Conservation (phyloP, 768 basidiomycete species). For the Lepiota venenata region DNA sequence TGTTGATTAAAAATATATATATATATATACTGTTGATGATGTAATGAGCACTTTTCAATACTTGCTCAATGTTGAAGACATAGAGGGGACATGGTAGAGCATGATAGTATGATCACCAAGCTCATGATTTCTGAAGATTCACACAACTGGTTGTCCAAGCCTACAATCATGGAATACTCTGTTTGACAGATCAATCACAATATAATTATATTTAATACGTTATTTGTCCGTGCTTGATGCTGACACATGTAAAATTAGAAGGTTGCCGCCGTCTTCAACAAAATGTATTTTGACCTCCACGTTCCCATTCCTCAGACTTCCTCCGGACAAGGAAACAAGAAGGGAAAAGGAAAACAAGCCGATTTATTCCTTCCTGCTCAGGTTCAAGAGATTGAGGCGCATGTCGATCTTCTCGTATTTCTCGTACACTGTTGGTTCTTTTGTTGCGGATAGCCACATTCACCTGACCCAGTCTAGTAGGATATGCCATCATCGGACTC, state of each 20-base stretch:
- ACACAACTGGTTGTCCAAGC: not conserved
- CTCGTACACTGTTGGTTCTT: constrained; percentile 61
- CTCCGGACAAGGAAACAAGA: constrained; percentile 29
- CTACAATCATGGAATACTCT: too few relatives aligned
- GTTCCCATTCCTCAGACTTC: constrained; percentile 46
- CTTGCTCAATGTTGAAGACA: constrained; percentile 3
- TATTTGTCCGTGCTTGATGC: not conserved
- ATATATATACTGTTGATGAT: too few relatives aligned
- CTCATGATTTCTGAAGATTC: constrained; percentile 1
- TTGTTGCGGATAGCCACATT: not conserved
- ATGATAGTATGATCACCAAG: not conserved
- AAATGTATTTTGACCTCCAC: constrained; percentile 70
- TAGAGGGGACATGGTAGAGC: not conserved
- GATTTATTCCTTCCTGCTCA: constrained; percentile 51
- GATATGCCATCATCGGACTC: constrained; percentile 79
- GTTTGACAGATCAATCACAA: too few relatives aligned
- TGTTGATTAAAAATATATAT: too few relatives aligned
- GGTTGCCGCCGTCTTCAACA: not conserved
- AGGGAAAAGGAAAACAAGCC: constrained; percentile 56
- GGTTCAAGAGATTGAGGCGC: constrained; percentile 53
- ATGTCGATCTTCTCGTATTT: constrained; percentile 70
- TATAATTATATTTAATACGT: not conserved
- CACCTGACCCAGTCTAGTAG: constrained; percentile 50
- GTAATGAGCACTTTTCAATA: too few relatives aligned
- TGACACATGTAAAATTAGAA: not conserved